These are phyloP conservation scores for Xylariaceae sp. DNA, from an alignment of 2,329 filamentous ascomycete species.

Conservation along the genomic window DNA sequence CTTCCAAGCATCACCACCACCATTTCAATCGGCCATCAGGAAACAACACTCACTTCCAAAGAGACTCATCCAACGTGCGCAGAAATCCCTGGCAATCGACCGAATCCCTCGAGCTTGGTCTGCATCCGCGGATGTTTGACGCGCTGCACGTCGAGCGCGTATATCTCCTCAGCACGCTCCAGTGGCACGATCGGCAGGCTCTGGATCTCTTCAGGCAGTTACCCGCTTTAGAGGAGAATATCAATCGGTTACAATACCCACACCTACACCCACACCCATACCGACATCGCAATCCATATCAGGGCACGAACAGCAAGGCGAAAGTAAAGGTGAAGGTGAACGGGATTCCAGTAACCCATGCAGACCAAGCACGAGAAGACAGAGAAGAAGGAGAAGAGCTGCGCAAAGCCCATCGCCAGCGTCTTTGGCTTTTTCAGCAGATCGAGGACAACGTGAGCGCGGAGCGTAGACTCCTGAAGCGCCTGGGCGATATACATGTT, in stretches of 20 bases:
- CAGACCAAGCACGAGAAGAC: not conserved
- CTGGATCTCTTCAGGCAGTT: slow-evolving; percentile 50
- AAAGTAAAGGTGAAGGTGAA: slow-evolving; percentile 7
- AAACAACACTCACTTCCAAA: not conserved
- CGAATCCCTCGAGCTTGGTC: slow-evolving; percentile 35
- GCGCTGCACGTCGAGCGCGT: slow-evolving; percentile 54
- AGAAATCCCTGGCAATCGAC: slow-evolving; percentile 23
- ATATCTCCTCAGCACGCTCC: slow-evolving; percentile 53
- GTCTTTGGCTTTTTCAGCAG: slow-evolving; percentile 50
- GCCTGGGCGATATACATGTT: slow-evolving; percentile 57
- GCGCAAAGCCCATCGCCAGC: slow-evolving; percentile 45
- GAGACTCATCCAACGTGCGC: not conserved
- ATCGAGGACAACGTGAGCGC: slow-evolving; percentile 55
- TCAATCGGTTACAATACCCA: no score
- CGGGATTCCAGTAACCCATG: not conserved
- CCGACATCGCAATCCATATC: slow-evolving; percentile 17
- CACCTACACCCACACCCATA: slow-evolving; percentile 6
- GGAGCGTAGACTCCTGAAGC: slow-evolving; percentile 52
- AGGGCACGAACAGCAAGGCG: not conserved
- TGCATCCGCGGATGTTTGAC: slow-evolving; percentile 49
- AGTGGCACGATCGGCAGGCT: slow-evolving; percentile 48
- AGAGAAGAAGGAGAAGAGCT: not conserved
- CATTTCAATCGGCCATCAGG: not conserved
- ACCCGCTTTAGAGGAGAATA: slow-evolving; percentile 44
- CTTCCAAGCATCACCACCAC: not conserved